These are phyloP conservation scores for Thraustotheca clavata DNA, from an alignment of 352 stramenopile species.

Conservation along the genomic window DNA sequence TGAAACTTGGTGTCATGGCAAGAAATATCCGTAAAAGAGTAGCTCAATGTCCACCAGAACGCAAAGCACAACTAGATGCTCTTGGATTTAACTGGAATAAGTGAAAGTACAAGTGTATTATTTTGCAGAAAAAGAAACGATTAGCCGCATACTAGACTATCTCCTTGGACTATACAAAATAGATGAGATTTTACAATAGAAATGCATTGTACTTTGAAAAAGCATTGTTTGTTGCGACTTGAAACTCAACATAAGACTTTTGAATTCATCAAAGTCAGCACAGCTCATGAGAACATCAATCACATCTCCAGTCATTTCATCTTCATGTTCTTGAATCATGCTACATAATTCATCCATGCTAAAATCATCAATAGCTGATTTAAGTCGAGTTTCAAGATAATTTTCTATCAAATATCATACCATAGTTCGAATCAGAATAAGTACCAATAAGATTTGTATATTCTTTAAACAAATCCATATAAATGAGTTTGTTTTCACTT, in stretches of 20 bases:
- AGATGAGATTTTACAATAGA: too few species aligned
- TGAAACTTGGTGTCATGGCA: slow-evolving; percentile 6
- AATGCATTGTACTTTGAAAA: slow-evolving; percentile 49
- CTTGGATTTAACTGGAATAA: slow-evolving; percentile 11
- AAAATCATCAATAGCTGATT: slow-evolving; percentile 66
- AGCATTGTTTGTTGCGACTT: slow-evolving; percentile 72
- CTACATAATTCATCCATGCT: slow-evolving; percentile 71
- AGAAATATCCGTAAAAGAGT: slow-evolving; percentile 4
- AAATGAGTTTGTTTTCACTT: slow-evolving; percentile 78
- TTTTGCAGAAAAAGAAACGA: too few species aligned
- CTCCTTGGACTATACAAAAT: too few species aligned
- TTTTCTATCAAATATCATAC: too few species aligned
- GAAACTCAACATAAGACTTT: slow-evolving; percentile 78
- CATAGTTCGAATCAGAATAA: too few species aligned
- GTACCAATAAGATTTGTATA: slow-evolving; percentile 73
- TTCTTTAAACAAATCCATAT: slow-evolving; percentile 70
- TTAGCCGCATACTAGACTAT: too few species aligned
- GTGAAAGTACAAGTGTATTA: too few species aligned
- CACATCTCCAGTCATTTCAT: slow-evolving; percentile 68
- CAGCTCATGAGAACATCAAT: slow-evolving; percentile 74
- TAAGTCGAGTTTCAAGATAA: slow-evolving; percentile 41
- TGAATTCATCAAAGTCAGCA: slow-evolving; percentile 84
- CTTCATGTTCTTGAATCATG: slow-evolving; percentile 75
- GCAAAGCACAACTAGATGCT: slow-evolving; percentile 10
- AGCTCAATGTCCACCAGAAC: background rate